Percentiles rank a stretch among this genome's conserved stretches.
Conservation (phyloP, 495 filamentous ascomycete species). For the Penicillium angulare region DNA sequence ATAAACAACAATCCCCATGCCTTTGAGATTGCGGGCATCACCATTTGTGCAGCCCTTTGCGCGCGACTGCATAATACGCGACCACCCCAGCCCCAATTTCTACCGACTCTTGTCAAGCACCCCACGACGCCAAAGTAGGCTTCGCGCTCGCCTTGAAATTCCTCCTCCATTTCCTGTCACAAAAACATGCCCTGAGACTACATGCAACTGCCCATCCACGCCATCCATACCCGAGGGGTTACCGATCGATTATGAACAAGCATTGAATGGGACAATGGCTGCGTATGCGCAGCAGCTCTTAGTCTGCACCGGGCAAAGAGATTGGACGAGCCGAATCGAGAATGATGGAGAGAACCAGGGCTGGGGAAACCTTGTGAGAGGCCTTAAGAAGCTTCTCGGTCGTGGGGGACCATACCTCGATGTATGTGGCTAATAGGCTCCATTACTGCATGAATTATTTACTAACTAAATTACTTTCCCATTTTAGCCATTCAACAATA, state of each 20-base stretch:
- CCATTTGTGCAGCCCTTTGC: slow-evolving; percentile 12
- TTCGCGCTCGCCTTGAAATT: slow-evolving; percentile 36
- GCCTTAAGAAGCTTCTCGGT: slow-evolving; percentile 65
- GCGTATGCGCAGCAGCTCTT: slow-evolving; percentile 80
- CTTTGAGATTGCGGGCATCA: slow-evolving; percentile 8
- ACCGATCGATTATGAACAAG: slow-evolving; percentile 70
- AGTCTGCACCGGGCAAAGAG: slow-evolving; percentile 71
- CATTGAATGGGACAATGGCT: slow-evolving; percentile 72
- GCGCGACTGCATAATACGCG: slow-evolving; percentile 18
- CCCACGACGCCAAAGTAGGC: slow-evolving; percentile 12
- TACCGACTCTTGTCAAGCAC: slow-evolving; percentile 29
- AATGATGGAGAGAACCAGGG: slow-evolving; percentile 51
- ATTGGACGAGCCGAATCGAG: slow-evolving; percentile 75
- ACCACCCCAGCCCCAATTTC: slow-evolving; percentile 1
- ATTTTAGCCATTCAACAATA: slow-evolving; percentile 72
- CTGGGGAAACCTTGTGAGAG: slow-evolving; percentile 63
- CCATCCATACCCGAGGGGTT: slow-evolving; percentile 63
- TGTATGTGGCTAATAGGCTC: slow-evolving; percentile 51
- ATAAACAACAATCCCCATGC: not conserved
- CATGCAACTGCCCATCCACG: slow-evolving; percentile 66
- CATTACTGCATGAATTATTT: not conserved
- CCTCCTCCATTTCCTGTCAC: slow-evolving; percentile 47
- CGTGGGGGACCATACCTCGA: slow-evolving; percentile 66
- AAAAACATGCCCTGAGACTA: slow-evolving; percentile 66
- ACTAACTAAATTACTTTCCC: not conserved